Base-by-base conservation (phyloP, 768 basidiomycete species). In the Lyophyllum atratum region DNA sequence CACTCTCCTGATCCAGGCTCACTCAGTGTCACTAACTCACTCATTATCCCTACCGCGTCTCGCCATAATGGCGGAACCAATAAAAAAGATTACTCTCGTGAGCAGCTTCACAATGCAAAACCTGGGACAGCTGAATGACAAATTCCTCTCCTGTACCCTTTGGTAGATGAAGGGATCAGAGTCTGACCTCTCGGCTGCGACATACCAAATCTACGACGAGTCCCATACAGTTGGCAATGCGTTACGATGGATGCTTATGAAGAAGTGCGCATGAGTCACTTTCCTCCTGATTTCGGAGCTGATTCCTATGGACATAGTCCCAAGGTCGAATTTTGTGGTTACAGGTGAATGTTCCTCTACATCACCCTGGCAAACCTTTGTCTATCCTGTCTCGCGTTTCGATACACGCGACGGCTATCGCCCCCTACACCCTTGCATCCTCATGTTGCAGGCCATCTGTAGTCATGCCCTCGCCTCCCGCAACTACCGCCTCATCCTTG, bases 181-280 rank as follows among this genome's bases (percentile, higher is more conserved):
- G 39, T 76, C 87, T 0, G 92, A 95, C 68, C 78, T 95, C 62
- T 91, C 92, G 17, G 85, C 91, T 6, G 95, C 91, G 6, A 98
- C 96, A 1, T 99, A 87, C 75, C 92, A 91, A 69, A 89, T 98
- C 45, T 80, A 87, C 68, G 89, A 98, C 67, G 97, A 99, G 76
- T 89, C 93, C 1, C 96, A 99, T 72, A 98, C 96, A 1, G 85
- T 98, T 25, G 97, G 97, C 5, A 99, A 99, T 64, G 83, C 93
- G 0, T 79, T 98, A 37, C 76, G 96, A 33, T 99, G 95, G 95
- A 98, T 98, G 89, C 70, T 98, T 56, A 98, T 98, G 96, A 97
- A 98, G 78, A 96, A 99, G 97, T 98, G 64, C 54, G 88, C 66
- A 14, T 31, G 31, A 19, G 19, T 2, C 21, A 17, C 29, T 25